Evolutionary conservation across 2,329 filamentous ascomycete genomes (phyloP).

Genomic region (Ophiostoma fasciatum): DNA sequence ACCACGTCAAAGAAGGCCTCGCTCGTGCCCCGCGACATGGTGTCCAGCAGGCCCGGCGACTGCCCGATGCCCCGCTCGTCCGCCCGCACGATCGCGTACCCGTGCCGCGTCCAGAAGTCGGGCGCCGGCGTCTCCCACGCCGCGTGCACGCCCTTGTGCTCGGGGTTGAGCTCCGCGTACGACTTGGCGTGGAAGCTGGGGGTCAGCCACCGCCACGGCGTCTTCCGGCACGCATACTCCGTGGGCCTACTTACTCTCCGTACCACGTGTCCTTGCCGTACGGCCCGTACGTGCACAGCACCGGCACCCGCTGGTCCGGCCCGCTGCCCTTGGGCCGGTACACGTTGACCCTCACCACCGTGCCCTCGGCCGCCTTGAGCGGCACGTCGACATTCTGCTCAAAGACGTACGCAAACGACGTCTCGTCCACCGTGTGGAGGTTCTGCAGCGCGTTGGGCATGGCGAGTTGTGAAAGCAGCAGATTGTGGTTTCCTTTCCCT

Average conservation of each 20-base stretch:
- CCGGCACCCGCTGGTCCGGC: slow-evolving; percentile 30
- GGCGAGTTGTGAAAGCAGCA: no score
- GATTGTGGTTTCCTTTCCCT: no score
- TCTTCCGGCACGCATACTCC: slow-evolving; percentile 19
- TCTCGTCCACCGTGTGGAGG: slow-evolving; percentile 17
- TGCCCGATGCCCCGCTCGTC: slow-evolving; percentile 35
- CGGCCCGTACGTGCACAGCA: slow-evolving; percentile 56
- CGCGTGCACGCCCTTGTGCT: slow-evolving; percentile 37
- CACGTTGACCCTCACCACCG: slow-evolving; percentile 23
- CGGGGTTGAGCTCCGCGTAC: slow-evolving; percentile 35
- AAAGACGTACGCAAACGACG: slow-evolving; percentile 25
- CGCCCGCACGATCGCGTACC: slow-evolving; percentile 39
- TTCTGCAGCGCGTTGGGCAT: no score
- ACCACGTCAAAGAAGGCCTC: slow-evolving; percentile 34
- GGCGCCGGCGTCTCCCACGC: slow-evolving; percentile 47
- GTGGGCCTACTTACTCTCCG: slow-evolving; percentile 14
- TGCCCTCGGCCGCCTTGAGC: slow-evolving; percentile 17
- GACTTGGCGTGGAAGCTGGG: slow-evolving; percentile 23
- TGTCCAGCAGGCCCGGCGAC: slow-evolving; percentile 30
- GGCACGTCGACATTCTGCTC: slow-evolving; percentile 21
- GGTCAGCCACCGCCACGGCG: no score
- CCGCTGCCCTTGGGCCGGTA: slow-evolving; percentile 20
- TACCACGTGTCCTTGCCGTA: slow-evolving; percentile 63
- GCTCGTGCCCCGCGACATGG: slow-evolving; percentile 32
- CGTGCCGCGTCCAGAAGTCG: slow-evolving; percentile 37